These are phyloP conservation scores for Lactarius pseudohatsudake DNA, from an alignment of 768 basidiomycete genomes.

Conservation along the genomic window DNA sequence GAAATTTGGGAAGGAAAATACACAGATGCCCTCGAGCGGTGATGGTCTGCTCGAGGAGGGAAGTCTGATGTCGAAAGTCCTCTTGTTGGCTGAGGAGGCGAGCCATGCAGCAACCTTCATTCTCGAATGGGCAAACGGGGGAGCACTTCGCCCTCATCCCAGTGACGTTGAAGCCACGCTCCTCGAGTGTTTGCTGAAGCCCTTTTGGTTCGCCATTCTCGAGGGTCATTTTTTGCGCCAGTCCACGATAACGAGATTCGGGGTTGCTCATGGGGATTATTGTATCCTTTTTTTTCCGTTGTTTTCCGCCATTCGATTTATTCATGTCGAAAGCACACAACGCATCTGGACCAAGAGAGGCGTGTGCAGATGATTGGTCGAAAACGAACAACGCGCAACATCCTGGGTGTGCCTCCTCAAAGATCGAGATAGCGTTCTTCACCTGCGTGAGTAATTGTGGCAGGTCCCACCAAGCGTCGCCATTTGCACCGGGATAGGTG, in stretches of 20 bases:
- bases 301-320: not conserved
- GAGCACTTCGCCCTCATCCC: not conserved
- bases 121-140: not conserved
- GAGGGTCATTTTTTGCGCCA: not conserved
- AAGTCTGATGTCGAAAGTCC: not conserved
- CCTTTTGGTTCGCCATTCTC: not conserved
- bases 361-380: conserved; percentile 6
- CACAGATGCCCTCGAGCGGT: not conserved
- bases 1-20: not conserved
- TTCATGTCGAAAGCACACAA: conserved; percentile 3
- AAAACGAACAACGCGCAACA: not conserved
- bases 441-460: not conserved
- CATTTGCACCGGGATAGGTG: not conserved
- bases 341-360: not conserved
- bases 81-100: conserved; percentile 3
- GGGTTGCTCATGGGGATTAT: not conserved
- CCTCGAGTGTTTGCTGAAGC: not conserved
- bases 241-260: not conserved
- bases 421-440: not conserved
- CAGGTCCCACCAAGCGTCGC: conserved; percentile 4
- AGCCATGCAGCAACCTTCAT: conserved; percentile 1
- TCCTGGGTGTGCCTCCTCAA: not conserved
- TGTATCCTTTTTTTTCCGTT: not conserved
- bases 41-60: not conserved
- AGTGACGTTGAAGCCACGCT: not conserved